Conservation (phyloP, 805 yeast species). For the Candida arabinofermentans region DNA sequence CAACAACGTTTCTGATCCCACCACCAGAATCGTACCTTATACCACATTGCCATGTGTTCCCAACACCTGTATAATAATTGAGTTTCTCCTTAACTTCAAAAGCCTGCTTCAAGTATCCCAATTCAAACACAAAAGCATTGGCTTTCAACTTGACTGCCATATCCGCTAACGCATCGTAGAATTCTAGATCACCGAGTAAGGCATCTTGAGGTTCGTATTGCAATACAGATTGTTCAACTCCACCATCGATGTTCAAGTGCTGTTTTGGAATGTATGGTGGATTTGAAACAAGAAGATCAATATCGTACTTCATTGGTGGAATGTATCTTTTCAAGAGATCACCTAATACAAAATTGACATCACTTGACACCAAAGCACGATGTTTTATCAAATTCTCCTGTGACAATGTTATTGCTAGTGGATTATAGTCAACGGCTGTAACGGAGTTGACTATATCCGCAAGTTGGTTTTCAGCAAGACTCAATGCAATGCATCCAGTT, state of each 20-base stretch:
- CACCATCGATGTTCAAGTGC: conserved; percentile 38
- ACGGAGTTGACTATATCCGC: conserved; percentile 18
- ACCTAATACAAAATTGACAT: conserved; percentile 16
- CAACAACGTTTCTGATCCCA: conserved; percentile 57
- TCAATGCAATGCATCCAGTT: conserved; percentile 77
- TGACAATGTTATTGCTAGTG: conserved; percentile 49
- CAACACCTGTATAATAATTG: background rate
- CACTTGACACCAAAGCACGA: background rate
- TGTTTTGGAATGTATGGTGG: conserved; percentile 78
- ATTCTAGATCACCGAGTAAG: conserved; percentile 71
- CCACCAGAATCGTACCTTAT: conserved; percentile 46
- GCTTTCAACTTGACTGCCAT: conserved; percentile 41
- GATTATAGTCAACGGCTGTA: conserved; percentile 55
- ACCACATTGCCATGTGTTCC: conserved; percentile 40
- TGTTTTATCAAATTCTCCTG: conserved; percentile 35
- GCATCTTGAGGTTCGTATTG: conserved; percentile 75
- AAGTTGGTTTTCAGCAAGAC: conserved; percentile 39
- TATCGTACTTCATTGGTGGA: conserved; percentile 1
- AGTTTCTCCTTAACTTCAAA: conserved; percentile 13
- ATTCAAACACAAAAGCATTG: conserved; percentile 66
- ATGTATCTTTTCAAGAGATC: conserved; percentile 16
- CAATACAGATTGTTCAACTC: conserved; percentile 62
- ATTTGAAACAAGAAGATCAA: conserved; percentile 69
- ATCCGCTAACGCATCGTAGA: conserved; percentile 53
- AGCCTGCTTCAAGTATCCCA: conserved; percentile 63